Evolutionary conservation across 2,329 filamentous ascomycete species (phyloP).

Genomic region (Nigrospora sphaerica): DNA sequence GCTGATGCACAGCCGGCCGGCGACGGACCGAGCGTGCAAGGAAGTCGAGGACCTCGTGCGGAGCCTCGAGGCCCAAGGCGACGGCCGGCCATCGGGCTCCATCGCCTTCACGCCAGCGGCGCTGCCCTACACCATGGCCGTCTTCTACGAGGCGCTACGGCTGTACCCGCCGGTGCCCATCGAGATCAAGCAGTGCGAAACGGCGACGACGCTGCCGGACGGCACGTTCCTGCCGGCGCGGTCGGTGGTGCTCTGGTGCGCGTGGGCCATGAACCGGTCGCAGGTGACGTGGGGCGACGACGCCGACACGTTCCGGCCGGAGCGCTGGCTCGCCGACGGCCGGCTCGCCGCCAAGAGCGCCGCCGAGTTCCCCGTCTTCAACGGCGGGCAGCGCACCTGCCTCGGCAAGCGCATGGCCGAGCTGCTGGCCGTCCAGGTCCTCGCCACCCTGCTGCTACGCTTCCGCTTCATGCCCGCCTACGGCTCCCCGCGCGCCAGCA

Average conservation of each 20-base stretch:
- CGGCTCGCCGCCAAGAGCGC: conserved; percentile 36
- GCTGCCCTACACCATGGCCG: conserved; percentile 51
- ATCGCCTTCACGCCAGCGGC: conserved; percentile 31
- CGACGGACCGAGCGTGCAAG: conserved; percentile 30
- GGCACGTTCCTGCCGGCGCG: conserved; percentile 48
- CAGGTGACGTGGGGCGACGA: conserved; percentile 48
- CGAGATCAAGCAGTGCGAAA: conserved; percentile 54
- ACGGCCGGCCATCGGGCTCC: conserved; percentile 12
- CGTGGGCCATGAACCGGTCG: conserved; percentile 58
- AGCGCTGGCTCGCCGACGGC: conserved; percentile 44
- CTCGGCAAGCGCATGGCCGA: conserved; percentile 61
- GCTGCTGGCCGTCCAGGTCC: conserved; percentile 47
- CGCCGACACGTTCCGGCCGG: conserved; percentile 47
- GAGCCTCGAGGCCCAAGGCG: neutral
- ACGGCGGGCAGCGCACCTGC: conserved; percentile 54
- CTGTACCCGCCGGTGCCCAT: conserved; percentile 60
- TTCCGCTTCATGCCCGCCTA: conserved; percentile 45
- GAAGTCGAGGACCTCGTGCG: conserved; percentile 28
- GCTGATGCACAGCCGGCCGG: conserved; percentile 42
- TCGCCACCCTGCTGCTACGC: conserved; percentile 37
- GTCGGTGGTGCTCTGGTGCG: conserved; percentile 54
- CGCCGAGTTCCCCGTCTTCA: conserved; percentile 57
- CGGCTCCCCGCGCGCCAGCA: conserved; percentile 43
- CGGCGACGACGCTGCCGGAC: conserved; percentile 48
- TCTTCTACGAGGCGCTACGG: conserved; percentile 55